Base-by-base conservation (phyloP, 768 basidiomycete genomes). In the Lyophyllum semitale region DNA sequence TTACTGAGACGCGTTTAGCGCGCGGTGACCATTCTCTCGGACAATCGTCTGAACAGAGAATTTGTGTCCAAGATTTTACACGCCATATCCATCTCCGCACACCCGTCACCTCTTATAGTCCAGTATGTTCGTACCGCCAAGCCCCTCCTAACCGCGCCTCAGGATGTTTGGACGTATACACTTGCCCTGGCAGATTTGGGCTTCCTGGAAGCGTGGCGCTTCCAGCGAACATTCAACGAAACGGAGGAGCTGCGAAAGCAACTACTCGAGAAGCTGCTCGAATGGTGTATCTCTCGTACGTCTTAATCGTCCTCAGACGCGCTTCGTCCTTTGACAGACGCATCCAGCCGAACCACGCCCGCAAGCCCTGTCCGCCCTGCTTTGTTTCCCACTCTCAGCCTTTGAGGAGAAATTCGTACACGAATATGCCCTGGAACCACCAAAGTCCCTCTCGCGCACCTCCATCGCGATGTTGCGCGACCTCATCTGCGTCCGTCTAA, bases 61-160 rank as follows among this genome's bases (percentile, higher is more conserved):
- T 87, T 87, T 63, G 78, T 87, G 11, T 87, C 91, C 25, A 93
- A 93, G 70, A 86, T 93, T 26, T 67, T 93, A 3, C 83, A 84
- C 59, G 84, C 87, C 8, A 79, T 89, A 27, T 80, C 82, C 3
- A 69, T 79, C 4, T 63, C 76, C 1, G 70, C 82, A 13, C 68
- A 83, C 41, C 65, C 86, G 0, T 69, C 77, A 26, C 68, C 79
- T 2, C 81, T 91, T 38, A 78, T 93, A 33, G 80, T 89, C 48
- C 81, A 80, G 67, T 94, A 91, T 62, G 74, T 94, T 30, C 84
- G 87, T 43, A 88, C 88, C 2, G 87, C 84, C 18, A 89, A 89
- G 60, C 91, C 92, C 8, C 73, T 79, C 0, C 75, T 93, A 22
- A 82, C 79, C 0, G 84, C 88, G 59, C 88, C 85, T 8, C 76